phyloP scores from a whole-genome alignment of 169 alveolate genomes.

The Toxoplasma gondii region DNA sequence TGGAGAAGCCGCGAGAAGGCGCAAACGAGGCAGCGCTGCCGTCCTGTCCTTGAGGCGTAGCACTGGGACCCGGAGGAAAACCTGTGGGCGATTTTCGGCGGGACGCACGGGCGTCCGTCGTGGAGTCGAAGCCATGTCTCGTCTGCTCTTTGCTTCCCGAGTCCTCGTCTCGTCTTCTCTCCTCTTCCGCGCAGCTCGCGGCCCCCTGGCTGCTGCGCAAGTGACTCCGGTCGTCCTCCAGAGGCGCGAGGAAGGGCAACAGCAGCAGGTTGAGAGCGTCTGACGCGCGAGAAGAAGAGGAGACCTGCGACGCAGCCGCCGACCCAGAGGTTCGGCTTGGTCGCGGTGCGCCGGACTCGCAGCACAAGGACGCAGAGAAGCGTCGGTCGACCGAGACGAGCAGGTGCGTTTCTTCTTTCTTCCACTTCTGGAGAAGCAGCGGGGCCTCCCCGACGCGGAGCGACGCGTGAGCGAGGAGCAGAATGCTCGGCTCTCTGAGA shows the following conservation, averaged over 20 bases:
- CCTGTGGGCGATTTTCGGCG: too few relatives aligned
- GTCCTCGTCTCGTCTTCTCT: not conserved
- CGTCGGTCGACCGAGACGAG: slow-evolving; percentile 30
- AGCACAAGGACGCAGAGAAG: not conserved
- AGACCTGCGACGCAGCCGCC: not conserved
- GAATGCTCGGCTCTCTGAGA: slow-evolving; percentile 49
- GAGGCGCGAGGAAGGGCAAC: not conserved
- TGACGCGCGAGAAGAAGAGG: not conserved
- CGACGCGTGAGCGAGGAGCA: slow-evolving; percentile 44
- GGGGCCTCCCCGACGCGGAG: slow-evolving; percentile 52
- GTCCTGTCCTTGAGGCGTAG: too few relatives aligned
- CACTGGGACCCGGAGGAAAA: too few relatives aligned
- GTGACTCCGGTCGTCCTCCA: too few relatives aligned
- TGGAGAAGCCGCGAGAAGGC: not conserved
- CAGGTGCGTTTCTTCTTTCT: not conserved
- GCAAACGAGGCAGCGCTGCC: not conserved
- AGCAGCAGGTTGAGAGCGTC: not conserved
- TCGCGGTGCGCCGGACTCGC: too few relatives aligned
- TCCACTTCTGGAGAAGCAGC: slow-evolving; percentile 52
- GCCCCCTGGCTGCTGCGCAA: not conserved
- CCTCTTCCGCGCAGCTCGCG: not conserved
- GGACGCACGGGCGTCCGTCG: not conserved
- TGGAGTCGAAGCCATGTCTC: not conserved
- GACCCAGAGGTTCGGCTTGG: not conserved
- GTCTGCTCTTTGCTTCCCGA: not conserved